Base-by-base conservation (phyloP, 2,329 filamentous ascomycete species). In the Fusarium sp. region DNA sequence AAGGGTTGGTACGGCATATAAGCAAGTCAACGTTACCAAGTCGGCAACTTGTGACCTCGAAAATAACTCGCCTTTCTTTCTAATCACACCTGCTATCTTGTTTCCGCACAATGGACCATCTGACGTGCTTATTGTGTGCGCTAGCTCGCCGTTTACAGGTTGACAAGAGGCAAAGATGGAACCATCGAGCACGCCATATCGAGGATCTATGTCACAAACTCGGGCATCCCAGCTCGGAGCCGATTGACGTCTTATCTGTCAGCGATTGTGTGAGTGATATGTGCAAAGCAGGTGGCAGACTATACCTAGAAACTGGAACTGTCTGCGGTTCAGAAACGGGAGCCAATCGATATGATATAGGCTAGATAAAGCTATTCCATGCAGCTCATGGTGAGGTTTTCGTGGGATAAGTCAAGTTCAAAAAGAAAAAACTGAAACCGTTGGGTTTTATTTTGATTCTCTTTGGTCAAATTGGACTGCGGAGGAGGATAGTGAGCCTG, bases 141-240 rank as follows among this genome's bases (percentile, higher is more conserved):
- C 3, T 58, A 17, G 5, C n/a, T 5, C 8, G 10, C 19, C 17
- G 19, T 49, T 61, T 33, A 63, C 33, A 63, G 66, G 52, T 23
- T 9, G 36, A 53, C 25, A 29, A 15, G 41, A 10, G 5, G 11
- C 39, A 15, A 6, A 45, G 57, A 53, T 57, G 53, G 53, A 54
- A 42, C 48, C 31, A 11, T 10, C n/a, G 35, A 68, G 60, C 66
- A 68, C 66, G 66, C 21, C 65, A 68, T 68, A 47, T 45, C 21
- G 7, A 42, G 41, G 44, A 57, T 46, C 6, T 57, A 68, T 68
- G 62, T 66, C 59, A 66, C 51, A 59, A 68, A 43, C 32, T 37
- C 21, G 46, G 50, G 29, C 29, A 51, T 48, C 44, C 42, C 43
- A 62, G 21, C 48, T 23, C 35, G 32, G 39, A 10, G 19, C 47